Evolutionary conservation across 1,139 yeast genomes (phyloP), one percentile per base, ranked within the genome.

Genomic region (Saccharomyces hybrid): DNA sequence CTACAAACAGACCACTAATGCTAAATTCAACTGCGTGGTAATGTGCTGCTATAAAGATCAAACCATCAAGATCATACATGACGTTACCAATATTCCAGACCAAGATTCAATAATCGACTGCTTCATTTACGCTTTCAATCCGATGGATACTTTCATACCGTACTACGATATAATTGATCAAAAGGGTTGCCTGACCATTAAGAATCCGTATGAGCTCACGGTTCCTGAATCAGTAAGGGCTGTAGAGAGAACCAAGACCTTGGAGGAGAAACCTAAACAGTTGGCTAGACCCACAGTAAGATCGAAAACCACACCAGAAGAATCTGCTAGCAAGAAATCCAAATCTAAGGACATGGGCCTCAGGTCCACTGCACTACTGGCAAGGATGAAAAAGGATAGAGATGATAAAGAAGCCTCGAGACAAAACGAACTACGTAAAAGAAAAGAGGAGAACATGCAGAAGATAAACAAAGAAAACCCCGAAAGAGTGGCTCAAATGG

Each of bases 81-180:
- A 66, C 48, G 48, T 64, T 23, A 57, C 13, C 13, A 16, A 11
- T 5, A 29, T 47, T 14, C 46, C 57, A 8, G 55, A 55, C 23
- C 53, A 54, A 25, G 55, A 59, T 5, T 53, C 57, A 5, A 49
- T 67, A 3, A 44, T 54, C 3, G 72, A 68, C 53, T 65, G 66
- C 52, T 68, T 68, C 47, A 67, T 68, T 14, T 68, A 68, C 57
- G 72, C 68, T 5, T 65, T 68, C 53, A 66, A 62, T 51, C 70
- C 72, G 1, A 64, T 60, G 60, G 63, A 65, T 7, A 60, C 58
- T 28, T 63, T 66, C 52, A 57, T 59, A 9, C 65, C 70, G 9
- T 56, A 62, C 5, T 66, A 62, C 52, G 42, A 41, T 9, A 54
- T 59, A n/a, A 34, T 54, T 9, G 62, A 60, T 26, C 60, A 63